Evolutionary conservation across 1,139 yeast species (phyloP).

Genomic region (Yamadazyma buinensis): DNA sequence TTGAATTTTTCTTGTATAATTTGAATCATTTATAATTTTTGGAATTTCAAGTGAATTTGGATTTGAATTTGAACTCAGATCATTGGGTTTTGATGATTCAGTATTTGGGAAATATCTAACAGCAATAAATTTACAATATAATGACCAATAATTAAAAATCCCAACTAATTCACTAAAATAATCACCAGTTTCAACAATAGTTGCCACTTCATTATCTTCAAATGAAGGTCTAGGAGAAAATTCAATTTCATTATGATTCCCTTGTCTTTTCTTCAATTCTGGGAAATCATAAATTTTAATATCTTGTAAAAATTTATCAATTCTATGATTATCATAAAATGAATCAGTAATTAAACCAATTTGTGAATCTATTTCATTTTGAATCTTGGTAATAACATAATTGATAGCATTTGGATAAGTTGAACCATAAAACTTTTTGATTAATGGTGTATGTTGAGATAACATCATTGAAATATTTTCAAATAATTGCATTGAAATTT

Average conservation of each 20-base stretch:
- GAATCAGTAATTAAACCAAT: slow-evolving; percentile 86
- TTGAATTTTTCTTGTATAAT: slow-evolving; percentile 57
- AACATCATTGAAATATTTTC: slow-evolving; percentile 84
- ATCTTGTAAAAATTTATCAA: slow-evolving; percentile 55
- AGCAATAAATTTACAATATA: slow-evolving; percentile 74
- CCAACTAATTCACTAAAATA: slow-evolving; percentile 66
- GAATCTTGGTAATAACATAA: slow-evolving; percentile 67
- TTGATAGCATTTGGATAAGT: slow-evolving; percentile 53
- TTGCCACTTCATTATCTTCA: slow-evolving; percentile 29
- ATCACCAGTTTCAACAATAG: slow-evolving; percentile 48
- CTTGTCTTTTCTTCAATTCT: slow-evolving; percentile 19
- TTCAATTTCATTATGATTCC: slow-evolving; percentile 8
- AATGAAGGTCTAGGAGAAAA: slow-evolving; percentile 11
- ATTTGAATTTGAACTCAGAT: no score
- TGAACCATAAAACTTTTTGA: slow-evolving; percentile 64
- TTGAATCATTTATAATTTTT: slow-evolving; percentile 53
- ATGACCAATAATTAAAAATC: slow-evolving; percentile 82
- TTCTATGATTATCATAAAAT: slow-evolving; percentile 67
- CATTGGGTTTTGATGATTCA: no score
- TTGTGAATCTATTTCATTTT: slow-evolving; percentile 86
- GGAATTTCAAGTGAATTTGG: slow-evolving; percentile 35
- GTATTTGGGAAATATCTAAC: slow-evolving; percentile 47
- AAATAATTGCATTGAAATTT: slow-evolving; percentile 69
- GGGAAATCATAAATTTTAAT: slow-evolving; percentile 59
- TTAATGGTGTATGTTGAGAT: slow-evolving; percentile 80